These are phyloP conservation scores for Jacaranda copaia DNA, from an alignment of 257 asterid genomes.

Conservation along the genomic window DNA sequence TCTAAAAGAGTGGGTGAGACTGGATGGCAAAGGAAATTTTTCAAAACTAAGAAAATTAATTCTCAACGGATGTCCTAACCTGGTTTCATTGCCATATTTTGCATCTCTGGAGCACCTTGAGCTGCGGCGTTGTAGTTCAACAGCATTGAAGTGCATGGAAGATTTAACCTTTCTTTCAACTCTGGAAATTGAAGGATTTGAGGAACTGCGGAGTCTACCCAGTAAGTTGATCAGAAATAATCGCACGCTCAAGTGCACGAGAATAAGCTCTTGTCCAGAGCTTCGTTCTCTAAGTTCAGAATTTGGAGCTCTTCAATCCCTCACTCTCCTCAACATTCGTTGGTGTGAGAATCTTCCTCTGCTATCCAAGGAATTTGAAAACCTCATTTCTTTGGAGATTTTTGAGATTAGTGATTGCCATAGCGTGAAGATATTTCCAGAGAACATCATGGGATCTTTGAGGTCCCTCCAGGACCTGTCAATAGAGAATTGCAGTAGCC, in stretches of 20 bases:
- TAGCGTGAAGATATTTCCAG: slow-evolving; percentile 29
- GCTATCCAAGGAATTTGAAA: slow-evolving; percentile 25
- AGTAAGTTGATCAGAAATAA: slow-evolving; percentile 28
- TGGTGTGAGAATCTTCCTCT: slow-evolving; percentile 35
- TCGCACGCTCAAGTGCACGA: slow-evolving; percentile 17
- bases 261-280: slow-evolving; percentile 36
- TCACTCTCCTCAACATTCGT: slow-evolving; percentile 34
- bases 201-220: slow-evolving; percentile 20
- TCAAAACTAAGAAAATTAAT: slow-evolving; percentile 33
- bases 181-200: slow-evolving; percentile 30
- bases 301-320: slow-evolving; percentile 24
- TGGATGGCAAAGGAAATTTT: slow-evolving; percentile 21
- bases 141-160: slow-evolving; percentile 29
- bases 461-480: slow-evolving; percentile 35
- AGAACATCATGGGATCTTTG: slow-evolving; percentile 22
- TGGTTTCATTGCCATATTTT: slow-evolving; percentile 23
- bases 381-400: slow-evolving; percentile 29
- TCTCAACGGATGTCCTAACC: slow-evolving; percentile 34
- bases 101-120: slow-evolving; percentile 36
- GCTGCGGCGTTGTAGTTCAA: slow-evolving; percentile 33
- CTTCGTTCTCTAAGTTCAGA: slow-evolving; percentile 32
- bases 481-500: slow-evolving; percentile 37
- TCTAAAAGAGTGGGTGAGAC: slow-evolving; percentile 33
- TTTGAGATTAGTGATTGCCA: slow-evolving; percentile 42
- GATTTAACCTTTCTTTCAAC: slow-evolving; percentile 21